Base-by-base conservation (phyloP, 2,329 filamentous ascomycete genomes). In the Helotiales sp. region DNA sequence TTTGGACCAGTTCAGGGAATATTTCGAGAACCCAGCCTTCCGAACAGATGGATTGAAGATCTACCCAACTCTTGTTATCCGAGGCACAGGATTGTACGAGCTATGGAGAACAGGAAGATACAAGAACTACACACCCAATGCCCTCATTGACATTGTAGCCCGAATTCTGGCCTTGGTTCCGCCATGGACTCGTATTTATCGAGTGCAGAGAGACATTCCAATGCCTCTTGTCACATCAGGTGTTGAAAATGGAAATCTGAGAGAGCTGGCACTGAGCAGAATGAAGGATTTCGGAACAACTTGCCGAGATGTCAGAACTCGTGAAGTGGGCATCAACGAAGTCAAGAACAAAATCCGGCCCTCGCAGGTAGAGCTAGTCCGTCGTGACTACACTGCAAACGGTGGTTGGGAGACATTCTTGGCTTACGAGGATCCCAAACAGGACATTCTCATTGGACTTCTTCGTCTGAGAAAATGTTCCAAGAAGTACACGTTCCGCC, bases 251-350 rank as follows among this genome's bases (percentile, higher is more conserved):
- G 96, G 96, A 69, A 99, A 99, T 77, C 83, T 99, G 45, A 89
- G 96, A 69, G 96, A 99, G 79, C 83, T 99, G 58, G 95, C 96
- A 0, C 83, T 99, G 64, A 93, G 94, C n/a, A 87, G 96, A 24
- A 99, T 99, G 96, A 97, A 97, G 80, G 96, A 99, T 78, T 98
- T 99, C 74, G 96, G 96, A 59, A 99, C 96, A 0, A 93, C 93
- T 0, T 99, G 96, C 78, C 93, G 96, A 71, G 96, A 99, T 75
- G 96, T 99, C 26, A 90, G 96, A 15, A 99, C 96, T 1, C 89
- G 96, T 68, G 96, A 99, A 81, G 96, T 99, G 26, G 96, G 96
- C 67, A 94, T 99, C 81, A 99, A 99, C 79, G 96, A 99, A 81
- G 95, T 99, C 71, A 99, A 99, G 83, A 90, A 99, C 84, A 98